Evolutionary conservation across 805 yeast genomes (phyloP), one percentile per base, ranked within the genome.

Genomic region (Nakazawaea pomicola): DNA sequence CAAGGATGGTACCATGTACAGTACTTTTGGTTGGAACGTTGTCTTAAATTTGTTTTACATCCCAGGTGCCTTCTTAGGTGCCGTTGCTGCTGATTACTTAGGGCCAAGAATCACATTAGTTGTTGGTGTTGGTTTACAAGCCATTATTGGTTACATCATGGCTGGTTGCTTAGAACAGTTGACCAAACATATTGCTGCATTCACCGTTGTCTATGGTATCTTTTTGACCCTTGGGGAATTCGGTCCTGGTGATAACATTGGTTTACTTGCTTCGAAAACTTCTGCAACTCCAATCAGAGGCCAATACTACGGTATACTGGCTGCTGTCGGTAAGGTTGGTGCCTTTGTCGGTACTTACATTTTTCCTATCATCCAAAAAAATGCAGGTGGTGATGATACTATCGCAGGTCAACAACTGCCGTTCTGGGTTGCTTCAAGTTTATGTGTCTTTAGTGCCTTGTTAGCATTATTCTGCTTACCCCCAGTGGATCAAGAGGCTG

Each of bases 241-340:
- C 61, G 95, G 96, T 23, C 90, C 95, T 11, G 98, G 97, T 65
- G 87, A 89, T 63, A 87, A 85, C 63, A 83, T 85, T 60, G 97
- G 97, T 51, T 65, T 85, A 42, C 69, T 90, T 47, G 95, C 95
- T 16, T 75, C 95, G 31, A 89, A 89, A 64, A 83, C 95, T 6
- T 74, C 81, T 35, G 83, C 96, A 33, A 81, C 96, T 8, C 80
- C 95, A 17, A 74, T 89, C 43, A 80, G 97, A 67, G 97, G 96
- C 44, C 84, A 84, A 53, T 86, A 83, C 64, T 90, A 90, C 57
- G 93, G 93, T 53, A 70, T 88, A 51, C 91, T 95, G 33, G 96
- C 97, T 43, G 96, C 96, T 19, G 52, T 80, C 40, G 97, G 96
- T 55, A 90, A 90, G 61, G 68, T 87, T 45, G 97, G 97, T 57